These are phyloP conservation scores for Gaeumannomyces sp. DNA, from an alignment of 2,329 filamentous ascomycete genomes.

Conservation along the genomic window DNA sequence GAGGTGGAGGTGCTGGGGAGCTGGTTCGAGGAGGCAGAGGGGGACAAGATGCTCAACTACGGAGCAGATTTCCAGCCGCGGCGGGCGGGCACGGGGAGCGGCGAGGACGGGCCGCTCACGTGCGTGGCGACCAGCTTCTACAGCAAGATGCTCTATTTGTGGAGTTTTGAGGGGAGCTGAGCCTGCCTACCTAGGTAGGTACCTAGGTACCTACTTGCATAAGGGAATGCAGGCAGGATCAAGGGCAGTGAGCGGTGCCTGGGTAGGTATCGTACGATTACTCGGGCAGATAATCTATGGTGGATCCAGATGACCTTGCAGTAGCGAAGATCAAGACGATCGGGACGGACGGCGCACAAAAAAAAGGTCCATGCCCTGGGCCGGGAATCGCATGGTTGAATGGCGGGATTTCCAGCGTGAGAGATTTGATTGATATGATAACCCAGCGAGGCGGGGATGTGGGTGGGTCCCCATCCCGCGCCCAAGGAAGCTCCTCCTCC, in stretches of 20 bases:
- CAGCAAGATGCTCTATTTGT: constrained; percentile 63
- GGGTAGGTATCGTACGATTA: too few species aligned
- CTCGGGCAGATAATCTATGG: too few species aligned
- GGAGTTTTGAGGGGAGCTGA: constrained; percentile 30
- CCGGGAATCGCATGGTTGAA: not conserved
- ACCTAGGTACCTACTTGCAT: too few species aligned
- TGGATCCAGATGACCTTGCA: not conserved
- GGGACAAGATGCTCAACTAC: constrained; percentile 75
- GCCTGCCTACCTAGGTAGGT: not conserved
- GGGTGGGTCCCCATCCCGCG: not conserved
- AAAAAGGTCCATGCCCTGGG: not conserved
- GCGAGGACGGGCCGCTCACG: constrained; percentile 24
- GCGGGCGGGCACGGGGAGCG: constrained; percentile 15
- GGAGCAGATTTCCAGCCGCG: constrained; percentile 62
- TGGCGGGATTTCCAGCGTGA: not conserved
- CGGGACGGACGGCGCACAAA: too few species aligned
- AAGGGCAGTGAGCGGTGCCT: too few species aligned
- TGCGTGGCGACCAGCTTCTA: constrained; percentile 74
- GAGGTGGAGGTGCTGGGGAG: constrained; percentile 54
- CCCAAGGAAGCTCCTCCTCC: not conserved
- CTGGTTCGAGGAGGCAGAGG: constrained; percentile 72
- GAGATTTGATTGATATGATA: constrained; percentile 8
- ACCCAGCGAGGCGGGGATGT: not conserved
- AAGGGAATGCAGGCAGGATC: too few species aligned
- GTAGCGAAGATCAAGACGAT: too few species aligned